Conservation (phyloP, 768 basidiomycete genomes). For the Tricholoma terreum region DNA sequence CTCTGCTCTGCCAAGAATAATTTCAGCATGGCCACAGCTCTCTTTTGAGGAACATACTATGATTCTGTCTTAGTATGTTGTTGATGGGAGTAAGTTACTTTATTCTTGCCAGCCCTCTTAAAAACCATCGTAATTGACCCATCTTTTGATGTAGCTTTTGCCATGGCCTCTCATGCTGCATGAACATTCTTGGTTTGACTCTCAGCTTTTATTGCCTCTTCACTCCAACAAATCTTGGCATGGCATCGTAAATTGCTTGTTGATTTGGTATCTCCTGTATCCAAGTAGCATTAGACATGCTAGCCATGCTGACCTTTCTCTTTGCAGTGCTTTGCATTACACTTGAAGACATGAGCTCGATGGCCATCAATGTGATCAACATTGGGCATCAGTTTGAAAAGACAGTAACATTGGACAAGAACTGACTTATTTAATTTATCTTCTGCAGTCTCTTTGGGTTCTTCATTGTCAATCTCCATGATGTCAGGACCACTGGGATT, state of each 20-base stretch:
- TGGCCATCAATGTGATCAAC: background rate
- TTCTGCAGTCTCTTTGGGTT: no score
- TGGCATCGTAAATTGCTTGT: no score
- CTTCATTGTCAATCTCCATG: no score
- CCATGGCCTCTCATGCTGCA: conserved; percentile 1
- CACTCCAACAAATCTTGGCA: conserved; percentile 2
- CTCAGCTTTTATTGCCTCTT: background rate
- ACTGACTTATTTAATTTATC: no score
- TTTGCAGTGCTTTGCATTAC: background rate
- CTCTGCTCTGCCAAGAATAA: conserved; percentile 18
- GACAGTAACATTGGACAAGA: no score
- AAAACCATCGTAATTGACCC: conserved; percentile 23
- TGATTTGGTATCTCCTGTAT: no score
- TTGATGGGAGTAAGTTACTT: conserved; percentile 24
- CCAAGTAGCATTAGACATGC: background rate
- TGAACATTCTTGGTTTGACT: background rate
- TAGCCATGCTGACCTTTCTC: background rate
- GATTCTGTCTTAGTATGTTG: conserved; percentile 18
- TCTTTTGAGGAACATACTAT: conserved; percentile 9
- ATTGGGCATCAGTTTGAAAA: background rate
- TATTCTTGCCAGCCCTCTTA: conserved; percentile 19
- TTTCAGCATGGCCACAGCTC: background rate
- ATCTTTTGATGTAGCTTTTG: background rate
- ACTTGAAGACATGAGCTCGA: background rate
- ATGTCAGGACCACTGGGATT: no score